These are phyloP conservation scores for Heliocybe sulcata DNA, from an alignment of 1,284 basidiomycete species.

Conservation along the genomic window DNA sequence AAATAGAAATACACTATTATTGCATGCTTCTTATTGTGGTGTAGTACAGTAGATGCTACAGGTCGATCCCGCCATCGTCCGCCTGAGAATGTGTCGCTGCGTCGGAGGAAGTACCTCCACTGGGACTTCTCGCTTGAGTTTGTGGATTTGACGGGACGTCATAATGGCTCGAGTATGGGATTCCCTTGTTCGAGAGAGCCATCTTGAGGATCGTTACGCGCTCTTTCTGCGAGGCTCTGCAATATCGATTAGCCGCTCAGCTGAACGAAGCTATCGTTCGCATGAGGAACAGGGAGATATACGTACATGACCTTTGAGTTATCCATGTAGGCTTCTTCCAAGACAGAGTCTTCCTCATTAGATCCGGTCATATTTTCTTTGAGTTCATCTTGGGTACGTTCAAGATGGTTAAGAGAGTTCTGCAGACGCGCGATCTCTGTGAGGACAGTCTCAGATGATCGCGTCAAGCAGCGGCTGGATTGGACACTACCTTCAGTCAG, in stretches of 20 bases:
- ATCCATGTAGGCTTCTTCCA: conserved; percentile 41
- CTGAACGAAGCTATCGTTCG: no score
- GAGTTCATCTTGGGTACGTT: conserved; percentile 56
- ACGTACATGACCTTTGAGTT: conserved; percentile 48
- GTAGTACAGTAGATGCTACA: not conserved
- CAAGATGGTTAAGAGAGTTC: conserved; percentile 63
- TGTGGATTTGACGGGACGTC: conserved; percentile 13
- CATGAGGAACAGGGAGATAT: not conserved
- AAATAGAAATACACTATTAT: not conserved
- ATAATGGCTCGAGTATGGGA: conserved; percentile 36
- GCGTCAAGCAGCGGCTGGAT: not conserved
- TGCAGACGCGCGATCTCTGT: conserved; percentile 71
- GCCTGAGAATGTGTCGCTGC: not conserved
- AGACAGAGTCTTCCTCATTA: conserved; percentile 29
- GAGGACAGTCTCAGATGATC: conserved; percentile 1
- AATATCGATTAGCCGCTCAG: not conserved
- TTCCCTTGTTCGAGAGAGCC: conserved; percentile 59
- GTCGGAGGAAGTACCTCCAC: not conserved
- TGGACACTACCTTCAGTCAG: conserved; percentile 57
- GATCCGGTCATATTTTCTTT: conserved; percentile 31
- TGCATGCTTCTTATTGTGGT: not conserved
- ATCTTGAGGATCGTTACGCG: conserved; percentile 58
- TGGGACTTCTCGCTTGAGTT: not conserved
- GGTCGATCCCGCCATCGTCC: not conserved
- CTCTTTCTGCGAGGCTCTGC: conserved; percentile 66